phyloP scores from a whole-genome alignment of 768 basidiomycete genomes.

The Leccinum disarticulatum region DNA sequence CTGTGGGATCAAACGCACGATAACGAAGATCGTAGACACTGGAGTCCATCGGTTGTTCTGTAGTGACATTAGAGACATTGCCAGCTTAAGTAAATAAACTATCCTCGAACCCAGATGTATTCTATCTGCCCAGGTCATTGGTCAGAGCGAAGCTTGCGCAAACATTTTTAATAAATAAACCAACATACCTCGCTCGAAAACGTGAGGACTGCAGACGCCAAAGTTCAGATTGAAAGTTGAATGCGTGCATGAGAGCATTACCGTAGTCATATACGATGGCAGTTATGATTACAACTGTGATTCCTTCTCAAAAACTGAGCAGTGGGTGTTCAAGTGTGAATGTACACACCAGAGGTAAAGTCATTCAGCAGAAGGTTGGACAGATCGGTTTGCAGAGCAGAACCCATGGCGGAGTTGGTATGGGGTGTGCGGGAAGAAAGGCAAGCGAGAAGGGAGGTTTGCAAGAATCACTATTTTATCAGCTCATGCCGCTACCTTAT shows the following conservation, averaged over 20 bases:
- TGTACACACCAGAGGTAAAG: background rate
- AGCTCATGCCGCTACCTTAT: background rate
- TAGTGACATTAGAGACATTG: background rate
- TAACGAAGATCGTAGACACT: constrained; percentile 11
- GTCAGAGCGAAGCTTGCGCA: background rate
- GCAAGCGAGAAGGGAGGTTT: background rate
- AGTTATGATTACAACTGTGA: background rate
- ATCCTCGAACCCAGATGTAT: constrained; percentile 15
- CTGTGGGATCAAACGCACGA: constrained; percentile 7
- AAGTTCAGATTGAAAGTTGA: background rate
- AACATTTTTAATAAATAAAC: background rate
- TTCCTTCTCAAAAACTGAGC: background rate
- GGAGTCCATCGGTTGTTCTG: constrained; percentile 9
- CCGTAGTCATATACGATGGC: background rate
- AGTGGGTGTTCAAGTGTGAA: background rate
- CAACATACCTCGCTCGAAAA: constrained; percentile 10
- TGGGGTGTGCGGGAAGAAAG: background rate
- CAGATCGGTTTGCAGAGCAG: background rate
- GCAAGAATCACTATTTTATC: background rate
- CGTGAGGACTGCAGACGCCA: constrained; percentile 6
- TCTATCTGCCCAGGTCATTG: constrained; percentile 4
- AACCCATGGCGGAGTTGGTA: background rate
- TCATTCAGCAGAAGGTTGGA: background rate
- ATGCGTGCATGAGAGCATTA: background rate
- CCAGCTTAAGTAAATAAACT: background rate